These are phyloP conservation scores for Solanum habrochaites DNA, from an alignment of 257 asterid species.

Conservation along the genomic window DNA sequence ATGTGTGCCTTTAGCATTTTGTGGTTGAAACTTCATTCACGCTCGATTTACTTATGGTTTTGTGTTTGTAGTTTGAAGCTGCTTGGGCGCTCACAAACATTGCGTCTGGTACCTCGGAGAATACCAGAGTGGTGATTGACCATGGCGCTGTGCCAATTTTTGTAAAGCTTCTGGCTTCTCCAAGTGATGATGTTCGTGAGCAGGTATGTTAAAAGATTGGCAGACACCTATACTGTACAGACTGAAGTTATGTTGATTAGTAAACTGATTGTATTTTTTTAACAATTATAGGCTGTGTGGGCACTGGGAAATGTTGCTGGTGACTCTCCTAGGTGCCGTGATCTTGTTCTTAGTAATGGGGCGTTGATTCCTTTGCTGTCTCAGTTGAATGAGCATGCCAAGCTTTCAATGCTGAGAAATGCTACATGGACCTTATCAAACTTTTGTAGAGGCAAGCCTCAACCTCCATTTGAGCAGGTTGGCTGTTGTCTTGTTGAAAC, in stretches of 20 bases:
- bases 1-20: not conserved
- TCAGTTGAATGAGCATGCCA: slow-evolving; percentile 70
- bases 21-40: not conserved
- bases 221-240: not conserved
- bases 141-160: slow-evolving; percentile 86
- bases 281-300: slow-evolving; percentile 70
- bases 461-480: slow-evolving; percentile 93
- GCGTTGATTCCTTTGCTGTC: slow-evolving; percentile 70
- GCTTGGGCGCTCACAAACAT: slow-evolving; percentile 98
- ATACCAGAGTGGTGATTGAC: slow-evolving; percentile 80
- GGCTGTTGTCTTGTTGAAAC: not conserved
- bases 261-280: not conserved
- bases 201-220: slow-evolving; percentile 35
- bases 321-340: slow-evolving; percentile 87
- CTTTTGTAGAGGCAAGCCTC: slow-evolving; percentile 98
- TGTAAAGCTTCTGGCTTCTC: slow-evolving; percentile 72
- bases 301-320: slow-evolving; percentile 97
- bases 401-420: slow-evolving; percentile 91
- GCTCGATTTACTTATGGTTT: not conserved
- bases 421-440: slow-evolving; percentile 95
- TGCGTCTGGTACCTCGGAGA: slow-evolving; percentile 93
- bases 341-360: slow-evolving; percentile 77
- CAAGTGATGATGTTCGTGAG: slow-evolving; percentile 92
- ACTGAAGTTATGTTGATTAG: not conserved
- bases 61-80: slow-evolving; percentile 60